These are phyloP conservation scores for Xylaria sp. DNA, from an alignment of 2,329 filamentous ascomycete species.

Conservation along the genomic window DNA sequence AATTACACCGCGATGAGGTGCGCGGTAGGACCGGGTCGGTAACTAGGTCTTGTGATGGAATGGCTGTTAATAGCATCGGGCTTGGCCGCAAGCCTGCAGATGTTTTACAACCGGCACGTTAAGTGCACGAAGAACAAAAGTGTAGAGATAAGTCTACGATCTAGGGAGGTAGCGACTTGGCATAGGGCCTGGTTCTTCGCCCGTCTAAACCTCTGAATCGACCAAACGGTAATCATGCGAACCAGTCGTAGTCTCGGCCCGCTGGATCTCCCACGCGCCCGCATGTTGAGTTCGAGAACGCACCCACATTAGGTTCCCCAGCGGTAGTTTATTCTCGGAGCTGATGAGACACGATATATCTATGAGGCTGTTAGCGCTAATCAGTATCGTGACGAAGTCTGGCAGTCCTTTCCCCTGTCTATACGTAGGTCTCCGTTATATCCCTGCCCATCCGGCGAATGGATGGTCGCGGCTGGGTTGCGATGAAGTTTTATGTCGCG, in stretches of 20 bases:
- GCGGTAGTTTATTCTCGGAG: conserved; percentile 9
- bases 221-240: conserved; percentile 10
- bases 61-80: conserved; percentile 23
- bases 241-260: conserved; percentile 11
- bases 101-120: conserved; percentile 20
- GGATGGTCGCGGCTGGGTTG: not conserved
- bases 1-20: conserved; percentile 16
- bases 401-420: not conserved
- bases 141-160: conserved; percentile 21
- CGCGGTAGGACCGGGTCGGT: conserved; percentile 17
- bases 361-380: not conserved
- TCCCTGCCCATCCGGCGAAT: not conserved
- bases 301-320: not conserved
- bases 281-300: not conserved
- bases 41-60: conserved; percentile 27
- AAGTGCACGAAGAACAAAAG: conserved; percentile 22
- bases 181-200: conserved; percentile 3
- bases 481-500: not conserved
- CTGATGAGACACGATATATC: conserved; percentile 8
- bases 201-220: not conserved
- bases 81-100: conserved; percentile 34
- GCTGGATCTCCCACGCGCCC: conserved; percentile 3
- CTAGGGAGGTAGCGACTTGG: not conserved
- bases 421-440: conserved; percentile 7
- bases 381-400: not conserved